Percentiles rank a stretch among this genome's conserved stretches.
Conservation (phyloP, 768 basidiomycete species). For the Macrolepiota fuliginosa region DNA sequence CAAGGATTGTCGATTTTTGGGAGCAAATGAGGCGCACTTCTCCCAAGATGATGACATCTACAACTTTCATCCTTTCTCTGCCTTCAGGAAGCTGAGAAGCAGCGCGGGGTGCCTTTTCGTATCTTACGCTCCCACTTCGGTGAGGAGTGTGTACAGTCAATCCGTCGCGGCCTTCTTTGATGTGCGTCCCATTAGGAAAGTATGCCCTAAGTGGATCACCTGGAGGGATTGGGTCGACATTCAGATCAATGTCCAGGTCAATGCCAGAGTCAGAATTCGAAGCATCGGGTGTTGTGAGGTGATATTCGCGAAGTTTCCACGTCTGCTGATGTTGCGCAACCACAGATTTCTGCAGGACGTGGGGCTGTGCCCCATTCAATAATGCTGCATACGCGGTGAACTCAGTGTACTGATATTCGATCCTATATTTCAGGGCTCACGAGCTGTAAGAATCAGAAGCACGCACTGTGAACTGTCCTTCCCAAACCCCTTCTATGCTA, state of each 20-base stretch:
- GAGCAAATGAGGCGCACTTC: constrained; percentile 45
- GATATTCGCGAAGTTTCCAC: constrained; percentile 83
- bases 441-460: not conserved
- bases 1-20: not conserved
- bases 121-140: constrained; percentile 24
- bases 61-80: constrained; percentile 18
- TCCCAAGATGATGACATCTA: constrained; percentile 70
- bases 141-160: constrained; percentile 47
- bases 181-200: constrained; percentile 51
- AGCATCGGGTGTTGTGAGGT: constrained; percentile 38
- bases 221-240: constrained; percentile 38
- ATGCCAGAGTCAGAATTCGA: constrained; percentile 30
- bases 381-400: constrained; percentile 83
- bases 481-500: constrained; percentile 77
- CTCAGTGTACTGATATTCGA: constrained; percentile 62
- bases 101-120: constrained; percentile 25
- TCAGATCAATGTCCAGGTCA: constrained; percentile 25
- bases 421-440: not conserved
- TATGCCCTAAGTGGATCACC: constrained; percentile 65
- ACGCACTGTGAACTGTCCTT: constrained; percentile 73
- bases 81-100: not conserved
- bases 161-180: constrained; percentile 47
- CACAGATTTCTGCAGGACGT: constrained; percentile 65
- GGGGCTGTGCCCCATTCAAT: constrained; percentile 64
- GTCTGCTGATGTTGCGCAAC: constrained; percentile 87